Conservation (phyloP, 495 filamentous ascomycete species). For the Penicillium samsonianum region DNA sequence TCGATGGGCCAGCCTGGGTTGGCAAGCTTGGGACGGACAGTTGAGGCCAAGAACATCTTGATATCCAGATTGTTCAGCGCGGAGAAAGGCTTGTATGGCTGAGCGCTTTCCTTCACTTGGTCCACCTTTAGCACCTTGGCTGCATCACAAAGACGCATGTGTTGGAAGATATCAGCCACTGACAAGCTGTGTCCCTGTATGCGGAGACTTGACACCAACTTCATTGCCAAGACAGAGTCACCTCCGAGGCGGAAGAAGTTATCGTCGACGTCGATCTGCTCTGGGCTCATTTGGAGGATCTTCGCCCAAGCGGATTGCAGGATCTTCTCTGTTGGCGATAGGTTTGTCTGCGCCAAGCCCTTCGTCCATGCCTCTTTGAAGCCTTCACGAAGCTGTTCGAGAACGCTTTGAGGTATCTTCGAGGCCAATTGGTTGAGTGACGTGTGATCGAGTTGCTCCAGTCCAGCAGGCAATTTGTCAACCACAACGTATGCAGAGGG, state of each 20-base stretch:
- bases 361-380: slow-evolving; percentile 30
- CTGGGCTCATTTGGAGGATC: slow-evolving; percentile 38
- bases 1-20: slow-evolving; percentile 34
- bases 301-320: slow-evolving; percentile 49
- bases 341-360: slow-evolving; percentile 19
- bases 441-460: slow-evolving; percentile 27
- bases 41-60: slow-evolving; percentile 28
- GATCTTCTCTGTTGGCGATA: slow-evolving; percentile 38
- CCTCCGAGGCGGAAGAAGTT: slow-evolving; percentile 52
- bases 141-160: slow-evolving; percentile 44
- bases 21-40: slow-evolving; percentile 33
- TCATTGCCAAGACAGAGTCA: slow-evolving; percentile 51
- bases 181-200: slow-evolving; percentile 35
- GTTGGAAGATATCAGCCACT: slow-evolving; percentile 51
- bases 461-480: slow-evolving; percentile 27
- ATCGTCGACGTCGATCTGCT: slow-evolving; percentile 45
- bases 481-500: slow-evolving; percentile 40
- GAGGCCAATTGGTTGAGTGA: slow-evolving; percentile 32
- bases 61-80: slow-evolving; percentile 35
- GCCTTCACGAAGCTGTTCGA: slow-evolving; percentile 24
- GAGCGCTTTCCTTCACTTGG: slow-evolving; percentile 16
- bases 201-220: slow-evolving; percentile 41
- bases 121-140: slow-evolving; percentile 35
- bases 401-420: slow-evolving; percentile 20
- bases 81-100: slow-evolving; percentile 38